Conservation (phyloP, 2,329 filamentous ascomycete species). For the Beauveria australis region DNA sequence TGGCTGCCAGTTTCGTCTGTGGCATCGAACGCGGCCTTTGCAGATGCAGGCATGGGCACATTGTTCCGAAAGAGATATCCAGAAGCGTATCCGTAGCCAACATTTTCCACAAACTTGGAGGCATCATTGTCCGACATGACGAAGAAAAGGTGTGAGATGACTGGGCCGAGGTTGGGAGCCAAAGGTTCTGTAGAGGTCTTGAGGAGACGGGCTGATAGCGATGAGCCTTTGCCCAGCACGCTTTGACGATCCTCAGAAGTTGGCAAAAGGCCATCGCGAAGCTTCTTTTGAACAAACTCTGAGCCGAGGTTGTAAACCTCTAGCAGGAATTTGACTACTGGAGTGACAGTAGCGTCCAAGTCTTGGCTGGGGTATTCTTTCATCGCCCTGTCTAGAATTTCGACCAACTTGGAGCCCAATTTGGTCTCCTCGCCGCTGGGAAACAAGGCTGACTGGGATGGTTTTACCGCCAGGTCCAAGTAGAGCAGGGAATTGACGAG, state of each 20-base stretch:
- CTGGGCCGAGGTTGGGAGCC: conserved; percentile 63
- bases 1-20: conserved; percentile 20
- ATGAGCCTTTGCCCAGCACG: conserved; percentile 68
- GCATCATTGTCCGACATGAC: conserved; percentile 78
- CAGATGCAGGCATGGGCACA: conserved; percentile 63
- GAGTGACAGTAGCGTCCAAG: conserved; percentile 63
- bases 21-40: conserved; percentile 39
- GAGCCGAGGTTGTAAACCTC: conserved; percentile 64
- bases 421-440: conserved; percentile 52
- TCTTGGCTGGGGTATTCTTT: conserved; percentile 56
- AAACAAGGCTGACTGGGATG: conserved; percentile 52
- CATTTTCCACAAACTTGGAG: conserved; percentile 74
- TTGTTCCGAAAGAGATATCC: conserved; percentile 84
- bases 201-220: conserved; percentile 68
- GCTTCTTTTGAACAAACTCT: conserved; percentile 46
- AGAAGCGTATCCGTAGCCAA: conserved; percentile 89
- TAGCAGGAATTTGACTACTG: conserved; percentile 66
- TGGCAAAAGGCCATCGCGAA: conserved; percentile 65
- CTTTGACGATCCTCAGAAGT: conserved; percentile 65
- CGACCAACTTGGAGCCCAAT: conserved; percentile 57
- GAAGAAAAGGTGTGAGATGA: conserved; percentile 73
- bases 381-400: conserved; percentile 61
- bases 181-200: conserved; percentile 67
- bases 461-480: conserved; percentile 56
- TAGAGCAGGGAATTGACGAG: conserved; percentile 78